Evolutionary conservation across 2,329 filamentous ascomycete genomes (phyloP).

Genomic region (Annulohypoxylon truncatum): DNA sequence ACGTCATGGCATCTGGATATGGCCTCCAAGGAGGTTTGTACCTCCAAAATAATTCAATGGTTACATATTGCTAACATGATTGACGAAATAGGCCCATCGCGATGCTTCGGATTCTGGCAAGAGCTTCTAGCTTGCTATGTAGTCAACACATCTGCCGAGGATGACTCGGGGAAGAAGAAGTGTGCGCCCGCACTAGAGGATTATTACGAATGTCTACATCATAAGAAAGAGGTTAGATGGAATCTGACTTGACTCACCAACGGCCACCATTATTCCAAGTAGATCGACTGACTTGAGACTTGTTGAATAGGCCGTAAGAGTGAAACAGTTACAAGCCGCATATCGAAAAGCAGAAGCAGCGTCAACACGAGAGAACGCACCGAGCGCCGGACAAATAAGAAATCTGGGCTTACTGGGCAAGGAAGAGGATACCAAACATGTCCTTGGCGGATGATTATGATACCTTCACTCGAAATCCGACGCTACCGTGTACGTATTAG

Average conservation of each 20-base stretch:
- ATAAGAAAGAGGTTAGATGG: slow-evolving; percentile 90
- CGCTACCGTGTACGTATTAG: slow-evolving; percentile 43
- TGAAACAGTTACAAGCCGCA: slow-evolving; percentile 81
- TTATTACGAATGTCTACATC: slow-evolving; percentile 98
- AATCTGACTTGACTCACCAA: slow-evolving; percentile 1
- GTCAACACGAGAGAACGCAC: slow-evolving; percentile 81
- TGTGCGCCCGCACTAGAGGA: slow-evolving; percentile 89
- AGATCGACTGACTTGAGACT: slow-evolving; percentile 18
- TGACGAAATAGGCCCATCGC: slow-evolving; percentile 64
- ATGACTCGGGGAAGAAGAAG: slow-evolving; percentile 85
- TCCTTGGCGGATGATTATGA: slow-evolving; percentile 54
- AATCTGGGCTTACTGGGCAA: slow-evolving; percentile 86
- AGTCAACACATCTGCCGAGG: slow-evolving; percentile 85
- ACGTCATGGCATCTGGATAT: slow-evolving; percentile 81
- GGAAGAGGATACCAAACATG: slow-evolving; percentile 80
- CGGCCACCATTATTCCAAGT: slow-evolving; percentile 3
- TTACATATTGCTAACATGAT: slow-evolving; percentile 35
- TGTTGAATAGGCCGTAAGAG: slow-evolving; percentile 75
- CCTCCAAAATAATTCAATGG: slow-evolving; percentile 28
- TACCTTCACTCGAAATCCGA: slow-evolving; percentile 27
- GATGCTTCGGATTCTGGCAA: slow-evolving; percentile 99
- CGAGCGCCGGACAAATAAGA: slow-evolving; percentile 86
- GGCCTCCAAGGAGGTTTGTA: slow-evolving; percentile 81
- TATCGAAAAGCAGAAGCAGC: slow-evolving; percentile 83
- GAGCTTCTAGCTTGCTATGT: slow-evolving; percentile 99